Percentiles rank a stretch among this genome's conserved stretches.
Evolutionary conservation across 441 rosid genomes (phyloP).

Genomic region (Pelargonium myrrhifolium): DNA sequence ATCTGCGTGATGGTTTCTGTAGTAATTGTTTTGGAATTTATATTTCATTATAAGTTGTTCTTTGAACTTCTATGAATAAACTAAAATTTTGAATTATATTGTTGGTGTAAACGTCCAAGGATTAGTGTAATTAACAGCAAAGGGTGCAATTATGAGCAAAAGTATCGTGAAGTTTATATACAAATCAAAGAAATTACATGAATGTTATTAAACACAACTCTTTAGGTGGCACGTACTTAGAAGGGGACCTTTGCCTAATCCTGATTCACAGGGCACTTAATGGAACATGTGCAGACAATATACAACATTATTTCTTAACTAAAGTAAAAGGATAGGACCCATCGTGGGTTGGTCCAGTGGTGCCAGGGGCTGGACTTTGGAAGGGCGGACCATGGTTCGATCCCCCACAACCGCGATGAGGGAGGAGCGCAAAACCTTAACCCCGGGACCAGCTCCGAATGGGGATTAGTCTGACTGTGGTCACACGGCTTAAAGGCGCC

Average conservation of each 20-base stretch:
- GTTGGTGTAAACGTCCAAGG: neutral
- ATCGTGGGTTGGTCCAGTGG: too few relatives aligned
- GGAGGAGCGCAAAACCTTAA: too few relatives aligned
- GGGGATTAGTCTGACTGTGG: too few relatives aligned
- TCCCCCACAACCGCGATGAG: too few relatives aligned
- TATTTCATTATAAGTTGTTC: neutral
- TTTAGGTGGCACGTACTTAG: neutral
- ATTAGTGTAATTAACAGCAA: neutral
- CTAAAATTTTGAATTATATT: neutral
- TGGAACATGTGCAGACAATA: neutral
- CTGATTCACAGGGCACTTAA: neutral
- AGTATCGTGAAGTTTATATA: neutral
- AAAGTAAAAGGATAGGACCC: neutral
- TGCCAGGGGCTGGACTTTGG: too few relatives aligned
- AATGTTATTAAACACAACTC: neutral
- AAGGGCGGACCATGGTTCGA: too few relatives aligned
- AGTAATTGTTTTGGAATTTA: neutral
- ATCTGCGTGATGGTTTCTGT: neutral
- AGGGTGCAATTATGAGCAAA: neutral
- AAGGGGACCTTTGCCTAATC: neutral
- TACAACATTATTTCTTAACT: neutral
- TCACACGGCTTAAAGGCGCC: too few relatives aligned
- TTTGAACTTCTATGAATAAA: neutral
- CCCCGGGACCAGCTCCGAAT: too few relatives aligned
- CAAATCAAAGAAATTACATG: neutral